phyloP scores from a whole-genome alignment of 306 rosid genomes.

The Quercus wislizeni region DNA sequence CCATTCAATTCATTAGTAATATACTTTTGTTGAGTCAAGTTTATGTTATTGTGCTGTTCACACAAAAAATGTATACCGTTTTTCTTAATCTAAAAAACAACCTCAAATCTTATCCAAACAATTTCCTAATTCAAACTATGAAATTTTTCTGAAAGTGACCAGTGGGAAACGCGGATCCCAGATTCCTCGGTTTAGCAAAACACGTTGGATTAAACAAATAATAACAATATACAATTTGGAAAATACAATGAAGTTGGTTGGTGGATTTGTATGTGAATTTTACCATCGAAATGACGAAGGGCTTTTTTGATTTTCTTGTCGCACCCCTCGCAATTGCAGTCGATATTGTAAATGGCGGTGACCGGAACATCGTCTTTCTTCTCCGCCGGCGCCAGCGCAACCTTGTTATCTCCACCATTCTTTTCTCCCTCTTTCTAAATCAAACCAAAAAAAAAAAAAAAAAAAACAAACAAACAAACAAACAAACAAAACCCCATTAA shows the following conservation, averaged over 20 bases:
- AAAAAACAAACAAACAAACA: too few relatives aligned
- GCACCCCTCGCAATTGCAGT: slow-evolving; percentile 81
- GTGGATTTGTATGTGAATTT: too few relatives aligned
- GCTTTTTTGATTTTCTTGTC: slow-evolving; percentile 61
- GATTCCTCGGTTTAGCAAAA: too few relatives aligned
- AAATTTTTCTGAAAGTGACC: too few relatives aligned
- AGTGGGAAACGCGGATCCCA: too few relatives aligned
- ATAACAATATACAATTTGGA: not conserved
- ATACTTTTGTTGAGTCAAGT: too few relatives aligned
- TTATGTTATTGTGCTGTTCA: too few relatives aligned
- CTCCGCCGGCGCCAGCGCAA: slow-evolving; percentile 6
- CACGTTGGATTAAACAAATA: not conserved
- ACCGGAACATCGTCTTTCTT: slow-evolving; percentile 41
- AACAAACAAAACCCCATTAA: not conserved
- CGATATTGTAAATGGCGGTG: slow-evolving; percentile 57
- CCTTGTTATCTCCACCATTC: slow-evolving; percentile 62
- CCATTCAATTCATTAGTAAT: not conserved
- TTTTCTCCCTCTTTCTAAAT: slow-evolving; percentile 44
- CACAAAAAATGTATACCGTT: too few relatives aligned
- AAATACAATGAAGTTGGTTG: not conserved
- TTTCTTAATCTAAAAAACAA: too few relatives aligned
- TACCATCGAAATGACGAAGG: slow-evolving; percentile 56
- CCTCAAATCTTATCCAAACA: too few relatives aligned
- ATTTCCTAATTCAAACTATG: too few relatives aligned
- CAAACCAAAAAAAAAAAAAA: not conserved